phyloP scores from a whole-genome alignment of 1,284 basidiomycete species.

The Coniophora puteana region DNA sequence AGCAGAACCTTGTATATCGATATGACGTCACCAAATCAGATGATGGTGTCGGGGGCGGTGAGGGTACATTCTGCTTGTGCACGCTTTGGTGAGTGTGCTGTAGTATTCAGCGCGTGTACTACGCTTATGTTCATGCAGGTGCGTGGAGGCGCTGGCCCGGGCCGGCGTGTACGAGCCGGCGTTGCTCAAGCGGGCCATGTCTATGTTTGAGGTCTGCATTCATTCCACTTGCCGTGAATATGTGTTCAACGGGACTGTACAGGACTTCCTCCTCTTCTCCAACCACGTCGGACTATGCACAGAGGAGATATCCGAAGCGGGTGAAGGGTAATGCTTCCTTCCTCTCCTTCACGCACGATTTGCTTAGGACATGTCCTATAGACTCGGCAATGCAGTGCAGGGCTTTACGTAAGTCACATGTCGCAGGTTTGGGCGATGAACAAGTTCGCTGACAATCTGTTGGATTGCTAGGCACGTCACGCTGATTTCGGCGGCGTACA shows the following conservation, averaged over 20 bases:
- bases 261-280: constrained; percentile 77
- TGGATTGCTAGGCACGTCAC: constrained; percentile 65
- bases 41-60: constrained; percentile 91
- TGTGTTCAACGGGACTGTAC: neutral
- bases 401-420: constrained; percentile 71
- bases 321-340: constrained; percentile 56
- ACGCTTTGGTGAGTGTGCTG: constrained; percentile 54
- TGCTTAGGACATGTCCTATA: constrained; percentile 21
- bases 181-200: constrained; percentile 65
- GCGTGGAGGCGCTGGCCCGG: constrained; percentile 82
- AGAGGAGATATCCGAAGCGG: constrained; percentile 79
- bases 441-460: neutral
- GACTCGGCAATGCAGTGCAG: constrained; percentile 81
- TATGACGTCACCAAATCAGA: constrained; percentile 80
- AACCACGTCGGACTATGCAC: constrained; percentile 87
- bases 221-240: neutral
- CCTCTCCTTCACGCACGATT: neutral
- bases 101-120: neutral
- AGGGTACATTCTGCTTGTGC: constrained; percentile 82
- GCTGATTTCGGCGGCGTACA: constrained; percentile 78
- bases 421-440: neutral
- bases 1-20: constrained; percentile 52
- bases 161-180: constrained; percentile 73
- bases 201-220: constrained; percentile 76
- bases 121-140: constrained; percentile 44